Conservation (phyloP, 2,329 filamentous ascomycete species). For the Xylogone sp. region DNA sequence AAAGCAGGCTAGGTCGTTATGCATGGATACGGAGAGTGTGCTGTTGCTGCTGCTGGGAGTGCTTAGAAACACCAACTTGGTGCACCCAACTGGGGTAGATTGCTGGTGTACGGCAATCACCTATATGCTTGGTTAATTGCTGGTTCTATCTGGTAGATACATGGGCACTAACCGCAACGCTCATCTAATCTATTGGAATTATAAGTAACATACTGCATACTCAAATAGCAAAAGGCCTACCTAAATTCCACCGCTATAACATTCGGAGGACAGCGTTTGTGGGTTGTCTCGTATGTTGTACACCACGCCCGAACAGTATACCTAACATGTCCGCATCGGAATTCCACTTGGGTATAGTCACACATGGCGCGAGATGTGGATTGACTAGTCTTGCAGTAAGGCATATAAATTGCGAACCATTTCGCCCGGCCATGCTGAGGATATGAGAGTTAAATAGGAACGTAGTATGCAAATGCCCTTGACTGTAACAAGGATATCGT, state of each 20-base stretch:
- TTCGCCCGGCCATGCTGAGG: too few relatives aligned
- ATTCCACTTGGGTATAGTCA: constrained; percentile 56
- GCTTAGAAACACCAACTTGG: not conserved
- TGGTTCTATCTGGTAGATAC: not conserved
- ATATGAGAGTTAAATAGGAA: too few relatives aligned
- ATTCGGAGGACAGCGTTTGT: constrained; percentile 50
- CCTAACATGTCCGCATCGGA: constrained; percentile 50
- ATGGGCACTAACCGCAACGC: constrained; percentile 21
- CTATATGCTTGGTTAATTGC: constrained; percentile 5
- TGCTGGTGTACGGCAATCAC: constrained; percentile 20
- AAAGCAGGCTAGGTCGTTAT: not conserved
- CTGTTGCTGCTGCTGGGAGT: constrained; percentile 1
- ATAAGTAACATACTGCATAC: constrained; percentile 5
- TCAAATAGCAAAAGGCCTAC: not conserved
- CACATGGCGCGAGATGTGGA: constrained; percentile 39
- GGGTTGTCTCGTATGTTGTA: constrained; percentile 42
- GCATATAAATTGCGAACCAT: not conserved
- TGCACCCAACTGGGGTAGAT: constrained; percentile 19
- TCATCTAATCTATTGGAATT: constrained; percentile 20
- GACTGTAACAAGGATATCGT: too few relatives aligned
- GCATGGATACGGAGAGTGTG: not conserved
- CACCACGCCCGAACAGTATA: constrained; percentile 55
- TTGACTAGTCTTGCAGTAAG: not conserved
- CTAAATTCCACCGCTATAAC: constrained; percentile 37
- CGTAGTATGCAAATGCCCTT: too few relatives aligned